Evolutionary conservation across 1,284 basidiomycete species (phyloP).

Genomic region (Trichosporon ovoides): DNA sequence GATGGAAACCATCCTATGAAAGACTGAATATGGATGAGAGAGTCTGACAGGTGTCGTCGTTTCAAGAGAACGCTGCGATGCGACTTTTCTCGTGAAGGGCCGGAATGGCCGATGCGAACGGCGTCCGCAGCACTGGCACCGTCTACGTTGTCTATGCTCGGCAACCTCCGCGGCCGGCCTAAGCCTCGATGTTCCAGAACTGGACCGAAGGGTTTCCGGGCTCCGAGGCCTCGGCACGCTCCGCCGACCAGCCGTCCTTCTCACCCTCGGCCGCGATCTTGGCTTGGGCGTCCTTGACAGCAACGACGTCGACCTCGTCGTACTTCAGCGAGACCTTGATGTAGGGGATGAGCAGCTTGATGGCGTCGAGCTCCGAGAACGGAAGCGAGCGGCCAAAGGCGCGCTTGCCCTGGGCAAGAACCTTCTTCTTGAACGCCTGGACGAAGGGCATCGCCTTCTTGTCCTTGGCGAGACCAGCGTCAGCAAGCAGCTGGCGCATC

Average conservation of each 20-base stretch:
- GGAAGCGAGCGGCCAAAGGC: conserved; percentile 83
- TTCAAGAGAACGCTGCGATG: too few relatives aligned
- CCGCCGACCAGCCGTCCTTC: conserved; percentile 43
- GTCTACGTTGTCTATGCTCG: neutral
- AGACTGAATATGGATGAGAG: too few relatives aligned
- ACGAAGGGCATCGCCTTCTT: conserved; percentile 95
- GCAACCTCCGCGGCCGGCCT: neutral
- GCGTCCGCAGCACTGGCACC: neutral
- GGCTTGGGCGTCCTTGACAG: conserved; percentile 61
- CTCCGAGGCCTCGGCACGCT: conserved; percentile 68
- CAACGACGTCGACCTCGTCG: conserved; percentile 63
- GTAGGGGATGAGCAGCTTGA: conserved; percentile 70
- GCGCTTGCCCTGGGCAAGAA: conserved; percentile 66
- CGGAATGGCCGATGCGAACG: too few relatives aligned
- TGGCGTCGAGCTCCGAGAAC: conserved; percentile 78
- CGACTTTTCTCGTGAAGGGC: too few relatives aligned
- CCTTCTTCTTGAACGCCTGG: conserved; percentile 85
- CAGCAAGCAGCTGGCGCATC: conserved; percentile 64
- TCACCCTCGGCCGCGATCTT: conserved; percentile 33
- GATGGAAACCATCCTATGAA: too few relatives aligned
- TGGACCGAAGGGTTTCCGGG: conserved; percentile 81
- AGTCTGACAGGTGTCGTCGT: too few relatives aligned
- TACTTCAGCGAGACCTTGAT: conserved; percentile 77
- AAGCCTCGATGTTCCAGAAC: conserved; percentile 56
- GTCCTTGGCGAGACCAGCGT: conserved; percentile 86